A percentile compares a stretch with the other conserved stretches of the same genome.
Evolutionary conservation across 2,329 filamentous ascomycete species (phyloP).

Genomic region (Ophiostoma ulmi): DNA sequence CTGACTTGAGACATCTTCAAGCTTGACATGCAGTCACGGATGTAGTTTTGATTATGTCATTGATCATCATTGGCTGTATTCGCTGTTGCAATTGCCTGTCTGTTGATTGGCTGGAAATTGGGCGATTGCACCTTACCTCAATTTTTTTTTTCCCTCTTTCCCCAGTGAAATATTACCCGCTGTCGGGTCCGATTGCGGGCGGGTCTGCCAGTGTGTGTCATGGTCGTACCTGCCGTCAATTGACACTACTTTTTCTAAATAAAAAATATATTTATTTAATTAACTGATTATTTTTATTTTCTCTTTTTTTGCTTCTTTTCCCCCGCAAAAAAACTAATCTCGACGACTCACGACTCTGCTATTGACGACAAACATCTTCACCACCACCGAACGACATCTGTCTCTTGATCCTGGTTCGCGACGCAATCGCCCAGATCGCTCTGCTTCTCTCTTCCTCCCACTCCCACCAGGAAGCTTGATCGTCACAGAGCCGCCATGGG

Average conservation of each 20-base stretch:
- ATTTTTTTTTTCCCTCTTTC: slow-evolving; percentile 11
- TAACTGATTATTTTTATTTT: slow-evolving; percentile 20
- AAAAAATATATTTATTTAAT: neutral
- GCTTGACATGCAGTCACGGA: neutral
- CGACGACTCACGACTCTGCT: slow-evolving; percentile 4
- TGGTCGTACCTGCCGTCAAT: slow-evolving; percentile 15
- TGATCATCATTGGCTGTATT: neutral
- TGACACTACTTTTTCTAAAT: slow-evolving; percentile 15
- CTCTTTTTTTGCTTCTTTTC: slow-evolving; percentile 10
- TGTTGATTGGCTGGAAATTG: slow-evolving; percentile 26
- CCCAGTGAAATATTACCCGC: slow-evolving; percentile 12
- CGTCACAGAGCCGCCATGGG: slow-evolving; percentile 38
- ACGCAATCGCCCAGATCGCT: neutral
- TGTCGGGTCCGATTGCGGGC: slow-evolving; percentile 25
- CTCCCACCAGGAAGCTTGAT: slow-evolving; percentile 9
- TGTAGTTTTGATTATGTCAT: neutral
- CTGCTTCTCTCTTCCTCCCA: slow-evolving; percentile 7
- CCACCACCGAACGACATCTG: neutral
- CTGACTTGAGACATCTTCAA: too few relatives aligned
- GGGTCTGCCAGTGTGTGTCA: slow-evolving; percentile 3
- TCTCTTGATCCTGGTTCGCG: too few relatives aligned
- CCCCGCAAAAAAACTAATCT: slow-evolving; percentile 21
- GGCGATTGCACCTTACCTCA: neutral
- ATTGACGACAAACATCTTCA: neutral
- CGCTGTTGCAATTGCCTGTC: slow-evolving; percentile 23